Base-by-base conservation (phyloP, 768 basidiomycete species). In the Hydnomerulius pinastri region DNA sequence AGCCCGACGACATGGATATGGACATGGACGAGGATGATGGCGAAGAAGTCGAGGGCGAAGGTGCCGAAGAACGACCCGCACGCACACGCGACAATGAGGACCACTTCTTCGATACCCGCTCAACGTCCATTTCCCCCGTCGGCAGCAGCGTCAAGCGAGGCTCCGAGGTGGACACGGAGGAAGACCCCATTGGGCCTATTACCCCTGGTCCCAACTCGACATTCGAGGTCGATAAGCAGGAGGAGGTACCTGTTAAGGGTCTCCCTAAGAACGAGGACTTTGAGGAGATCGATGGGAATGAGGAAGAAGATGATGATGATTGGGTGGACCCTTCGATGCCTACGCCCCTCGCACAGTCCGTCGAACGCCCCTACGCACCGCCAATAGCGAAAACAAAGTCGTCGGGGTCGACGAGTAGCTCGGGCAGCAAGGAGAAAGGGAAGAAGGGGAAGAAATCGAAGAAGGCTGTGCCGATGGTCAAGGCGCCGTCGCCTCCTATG, bases 301-400 rank as follows among this genome's bases (percentile, higher is more conserved):
- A 68, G 6, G 65, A 61, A 12, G 70, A 64, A 10, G 71, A 73
- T 6, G 74, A 73, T 6, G 78, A 78, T 8, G 80, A 80, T 43
- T 91, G 89, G 89, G 78, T 88, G 8, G 86, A 87, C 43, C 83
- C 88, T 0, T 78, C 81, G 21, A 49, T 79, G 49, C 75, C 83
- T 5, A 66, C 73, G 2, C 67, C 70, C 6, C 60, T 67, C 24
- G 62, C 68, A 17, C 58, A 46, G 41, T 53, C 66, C 28, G 27
- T 45, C 9, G 55, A 56, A 27, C 66, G 57, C 18, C 57, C 60
- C 18, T 48, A 64, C 63, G 50, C 70, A 2, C 67, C 68, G 6
- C 58, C 61, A 3, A 57, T 71, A 3, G 46, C 56, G 9, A 62
- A 58, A 23, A 28, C 62, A 20, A 59, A 54, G 37, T 67, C 69